Evolutionary conservation across 2,329 filamentous ascomycete species (phyloP), one percentile per base, ranked within the genome.

Genomic region (Exophiala alcalophila): DNA sequence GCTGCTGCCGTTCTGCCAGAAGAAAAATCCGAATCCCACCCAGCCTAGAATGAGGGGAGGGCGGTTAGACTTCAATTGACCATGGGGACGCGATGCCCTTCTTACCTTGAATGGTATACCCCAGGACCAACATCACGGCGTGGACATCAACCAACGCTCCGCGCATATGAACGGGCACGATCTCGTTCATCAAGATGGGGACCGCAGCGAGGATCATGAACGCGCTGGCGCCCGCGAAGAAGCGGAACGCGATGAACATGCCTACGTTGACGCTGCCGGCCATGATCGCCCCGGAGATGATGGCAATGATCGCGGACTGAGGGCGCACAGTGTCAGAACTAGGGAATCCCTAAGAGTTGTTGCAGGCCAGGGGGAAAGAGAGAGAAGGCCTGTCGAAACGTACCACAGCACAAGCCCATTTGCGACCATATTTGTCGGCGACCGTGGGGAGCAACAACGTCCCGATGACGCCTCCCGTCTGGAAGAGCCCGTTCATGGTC

Each of bases 141-240:
- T 54, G 51, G 9, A 54, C 29, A 26, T 54, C 51, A 15, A 54
- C 51, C 6, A 52, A 34, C 4, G 42, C 51, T 14, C 51, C 51
- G 18, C 51, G 45, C 28, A 54, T 40, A 16, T 45, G 36, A 7
- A 37, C 42, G 9, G 51, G 51, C 9, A 52, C 51, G 18, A 54
- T 43, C 23, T 54, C 51, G 37, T 47, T 50, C 51, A 54, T 54
- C 21, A 49, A 32, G 26, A 54, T 52, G 5, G 49, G 49, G 9
- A 54, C 51, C 4, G 51, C 51, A 3, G 51, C 51, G 3, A 54
- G 44, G 16, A 52, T 47, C 51, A 54, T 54, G 40, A 52, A 54
- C 9, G 49, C 45, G 19, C 34, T 29, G 27, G 51, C 51, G 5
- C 51, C 51, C 3, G 51, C 49, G 15, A 54, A 32, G 27, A 54